A percentile compares a stretch with the other conserved stretches of the same genome.
These are phyloP conservation scores for Auriscalpium vulgare DNA, from an alignment of 768 basidiomycete genomes.

Conservation along the genomic window DNA sequence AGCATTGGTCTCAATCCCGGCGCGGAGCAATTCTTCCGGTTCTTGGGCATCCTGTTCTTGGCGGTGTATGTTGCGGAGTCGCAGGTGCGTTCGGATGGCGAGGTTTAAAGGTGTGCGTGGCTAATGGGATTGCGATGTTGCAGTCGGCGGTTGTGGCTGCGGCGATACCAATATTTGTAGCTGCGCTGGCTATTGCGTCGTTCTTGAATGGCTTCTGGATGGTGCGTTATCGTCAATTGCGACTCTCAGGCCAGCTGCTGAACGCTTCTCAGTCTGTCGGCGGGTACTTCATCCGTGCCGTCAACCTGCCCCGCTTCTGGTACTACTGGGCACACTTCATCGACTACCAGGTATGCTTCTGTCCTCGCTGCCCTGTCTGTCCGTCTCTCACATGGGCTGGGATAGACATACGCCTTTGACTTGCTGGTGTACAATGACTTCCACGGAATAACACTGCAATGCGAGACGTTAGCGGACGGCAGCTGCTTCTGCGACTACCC, in stretches of 20 bases:
- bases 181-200: constrained; percentile 45
- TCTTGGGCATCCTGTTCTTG: constrained; percentile 45
- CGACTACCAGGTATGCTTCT: constrained; percentile 43
- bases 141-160: constrained; percentile 37
- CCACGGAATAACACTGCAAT: constrained; percentile 36
- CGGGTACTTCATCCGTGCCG: constrained; percentile 40
- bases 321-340: constrained; percentile 49
- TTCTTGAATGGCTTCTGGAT: constrained; percentile 55
- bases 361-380: constrained; percentile 19
- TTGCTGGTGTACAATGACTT: constrained; percentile 37
- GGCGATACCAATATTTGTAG: constrained; percentile 49
- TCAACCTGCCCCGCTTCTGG: constrained; percentile 51
- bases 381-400: neutral
- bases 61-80: constrained; percentile 46
- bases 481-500: constrained; percentile 43
- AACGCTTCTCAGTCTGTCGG: constrained; percentile 7
- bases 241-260: neutral
- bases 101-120: no score
- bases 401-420: constrained; percentile 19
- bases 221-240: constrained; percentile 28
- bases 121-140: neutral
- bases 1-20: constrained; percentile 45
- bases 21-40: constrained; percentile 43
- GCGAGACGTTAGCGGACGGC: constrained; percentile 27
- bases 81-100: constrained; percentile 24